Percentiles rank a stretch among this genome's conserved stretches.
These are phyloP conservation scores for Cryptosporidium ubiquitum DNA, from an alignment of 169 alveolate genomes.

Conservation along the genomic window DNA sequence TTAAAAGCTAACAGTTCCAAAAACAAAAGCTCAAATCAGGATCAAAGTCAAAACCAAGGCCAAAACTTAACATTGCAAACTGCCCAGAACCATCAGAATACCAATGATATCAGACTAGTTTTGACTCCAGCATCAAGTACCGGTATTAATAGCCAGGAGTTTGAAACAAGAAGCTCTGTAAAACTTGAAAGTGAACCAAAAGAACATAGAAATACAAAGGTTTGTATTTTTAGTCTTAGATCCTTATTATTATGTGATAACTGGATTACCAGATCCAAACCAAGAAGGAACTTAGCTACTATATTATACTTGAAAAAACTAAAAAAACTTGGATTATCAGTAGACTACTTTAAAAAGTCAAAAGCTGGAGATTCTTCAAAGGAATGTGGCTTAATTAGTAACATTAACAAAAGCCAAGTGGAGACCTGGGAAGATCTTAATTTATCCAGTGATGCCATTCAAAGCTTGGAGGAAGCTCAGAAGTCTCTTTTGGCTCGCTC, in stretches of 20 bases:
- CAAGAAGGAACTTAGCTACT: conserved; percentile 30
- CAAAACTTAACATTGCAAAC: neutral
- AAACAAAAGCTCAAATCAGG: neutral
- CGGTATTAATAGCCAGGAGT: neutral
- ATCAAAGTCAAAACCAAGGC: neutral
- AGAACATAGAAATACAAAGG: neutral
- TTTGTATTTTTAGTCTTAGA: neutral
- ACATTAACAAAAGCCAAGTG: neutral
- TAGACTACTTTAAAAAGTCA: neutral
- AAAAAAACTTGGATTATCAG: neutral
- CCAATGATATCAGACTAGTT: conserved; percentile 16
- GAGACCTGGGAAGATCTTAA: conserved; percentile 60
- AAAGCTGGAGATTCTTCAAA: neutral
- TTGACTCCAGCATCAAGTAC: conserved; percentile 5
- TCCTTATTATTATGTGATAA: neutral
- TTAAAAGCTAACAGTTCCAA: neutral
- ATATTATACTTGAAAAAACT: neutral
- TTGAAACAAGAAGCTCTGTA: neutral
- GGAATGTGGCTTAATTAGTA: neutral
- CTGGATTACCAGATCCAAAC: conserved; percentile 4
- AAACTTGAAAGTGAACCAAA: neutral
- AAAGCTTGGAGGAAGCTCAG: conserved; percentile 10
- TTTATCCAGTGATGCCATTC: neutral
- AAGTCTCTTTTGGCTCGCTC: conserved; percentile 19
- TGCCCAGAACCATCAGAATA: neutral